Evolutionary conservation across 345 rosid genomes (phyloP).

Genomic region (Citrus trifoliata): DNA sequence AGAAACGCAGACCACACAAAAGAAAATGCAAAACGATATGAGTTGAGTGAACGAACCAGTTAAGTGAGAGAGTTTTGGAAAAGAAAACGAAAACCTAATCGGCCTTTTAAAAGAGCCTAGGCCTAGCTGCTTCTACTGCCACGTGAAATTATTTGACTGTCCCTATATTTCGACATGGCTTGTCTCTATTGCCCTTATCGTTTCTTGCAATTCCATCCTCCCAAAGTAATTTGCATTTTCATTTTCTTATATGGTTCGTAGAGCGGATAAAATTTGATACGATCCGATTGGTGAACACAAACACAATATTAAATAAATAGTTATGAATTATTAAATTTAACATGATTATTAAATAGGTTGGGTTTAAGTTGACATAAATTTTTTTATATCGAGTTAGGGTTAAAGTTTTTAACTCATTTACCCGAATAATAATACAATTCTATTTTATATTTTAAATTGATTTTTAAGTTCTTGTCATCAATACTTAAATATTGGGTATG

Average conservation of each 20-base stretch:
- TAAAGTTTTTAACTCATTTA: no score
- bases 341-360: accelerated
- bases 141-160: conserved; percentile 7
- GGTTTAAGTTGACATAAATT: accelerated
- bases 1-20: conserved; percentile 30
- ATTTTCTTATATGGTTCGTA: no score
- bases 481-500: no score
- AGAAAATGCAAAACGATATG: not conserved
- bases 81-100: conserved; percentile 16
- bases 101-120: not conserved
- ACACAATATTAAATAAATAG: no score
- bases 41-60: not conserved
- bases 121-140: conserved; percentile 23
- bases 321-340: accelerated
- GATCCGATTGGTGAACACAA: accelerated
- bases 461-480: no score
- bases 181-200: not conserved
- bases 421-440: accelerated
- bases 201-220: not conserved
- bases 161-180: not conserved
- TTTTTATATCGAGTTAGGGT: no score
- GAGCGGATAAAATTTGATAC: no score
- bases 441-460: no score
- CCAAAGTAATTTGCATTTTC: not conserved
- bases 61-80: not conserved